phyloP scores from a whole-genome alignment of 2,329 filamentous ascomycete genomes.

The Saccharata proteae region DNA sequence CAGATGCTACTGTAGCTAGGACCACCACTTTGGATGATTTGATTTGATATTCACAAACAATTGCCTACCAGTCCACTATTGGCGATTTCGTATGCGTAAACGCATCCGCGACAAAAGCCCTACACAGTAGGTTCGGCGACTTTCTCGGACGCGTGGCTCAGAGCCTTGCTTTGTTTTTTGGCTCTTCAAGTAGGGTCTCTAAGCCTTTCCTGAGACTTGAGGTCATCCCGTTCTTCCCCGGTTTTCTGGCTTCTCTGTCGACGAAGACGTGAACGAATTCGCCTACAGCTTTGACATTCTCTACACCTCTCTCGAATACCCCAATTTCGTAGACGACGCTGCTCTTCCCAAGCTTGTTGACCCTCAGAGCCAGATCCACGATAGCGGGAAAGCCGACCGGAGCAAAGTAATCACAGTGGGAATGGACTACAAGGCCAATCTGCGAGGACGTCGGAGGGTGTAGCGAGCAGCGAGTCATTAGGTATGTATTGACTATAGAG shows the following conservation, averaged over 20 bases:
- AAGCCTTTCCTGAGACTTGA: conserved; percentile 38
- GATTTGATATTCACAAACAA: too few relatives aligned
- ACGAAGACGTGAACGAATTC: conserved; percentile 84
- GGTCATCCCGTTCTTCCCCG: conserved; percentile 54
- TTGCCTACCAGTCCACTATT: too few relatives aligned
- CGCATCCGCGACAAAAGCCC: too few relatives aligned
- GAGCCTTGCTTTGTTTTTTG: conserved; percentile 14
- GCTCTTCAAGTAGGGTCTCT: conserved; percentile 11
- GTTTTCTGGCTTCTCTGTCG: conserved; percentile 57
- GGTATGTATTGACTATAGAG: conserved; percentile 78
- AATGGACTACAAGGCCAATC: conserved; percentile 75
- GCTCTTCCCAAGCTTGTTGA: conserved; percentile 71
- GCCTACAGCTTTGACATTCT: conserved; percentile 70
- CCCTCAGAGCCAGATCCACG: conserved; percentile 68
- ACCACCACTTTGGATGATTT: too few relatives aligned
- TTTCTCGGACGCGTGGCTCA: conserved; percentile 9
- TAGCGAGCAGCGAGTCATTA: conserved; percentile 66
- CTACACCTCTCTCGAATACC: conserved; percentile 64
- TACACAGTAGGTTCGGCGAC: too few relatives aligned
- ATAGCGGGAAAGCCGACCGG: conserved; percentile 71
- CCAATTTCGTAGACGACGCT: conserved; percentile 87
- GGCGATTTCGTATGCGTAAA: too few relatives aligned
- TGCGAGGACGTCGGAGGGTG: conserved; percentile 57
- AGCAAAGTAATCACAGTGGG: conserved; percentile 74
- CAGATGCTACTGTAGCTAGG: too few relatives aligned